Evolutionary conservation across 2,329 filamentous ascomycete species (phyloP).

Genomic region (Amylocarpus encephaloides): DNA sequence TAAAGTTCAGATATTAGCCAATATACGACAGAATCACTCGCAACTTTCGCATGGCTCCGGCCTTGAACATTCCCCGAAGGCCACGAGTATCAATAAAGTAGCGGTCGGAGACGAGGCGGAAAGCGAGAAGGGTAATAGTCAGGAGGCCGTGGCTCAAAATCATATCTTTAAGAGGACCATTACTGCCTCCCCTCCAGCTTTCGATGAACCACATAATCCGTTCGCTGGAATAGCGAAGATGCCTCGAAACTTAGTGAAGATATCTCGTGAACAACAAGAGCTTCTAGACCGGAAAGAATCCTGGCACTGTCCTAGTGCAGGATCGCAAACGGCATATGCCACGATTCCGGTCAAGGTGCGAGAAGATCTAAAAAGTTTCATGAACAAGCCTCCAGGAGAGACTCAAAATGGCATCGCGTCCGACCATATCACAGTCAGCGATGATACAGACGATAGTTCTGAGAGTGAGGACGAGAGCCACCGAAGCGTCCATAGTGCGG

Average conservation of each 20-base stretch:
- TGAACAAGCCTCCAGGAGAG: not conserved
- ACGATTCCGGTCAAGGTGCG: conserved; percentile 32
- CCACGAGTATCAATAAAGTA: not conserved
- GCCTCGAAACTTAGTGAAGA: conserved; percentile 36
- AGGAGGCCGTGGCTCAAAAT: conserved; percentile 8
- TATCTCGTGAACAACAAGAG: conserved; percentile 42
- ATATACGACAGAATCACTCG: not conserved
- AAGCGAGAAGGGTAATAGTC: conserved; percentile 22
- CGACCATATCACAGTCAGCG: not conserved
- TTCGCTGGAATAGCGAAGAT: conserved; percentile 31
- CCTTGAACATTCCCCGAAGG: not conserved
- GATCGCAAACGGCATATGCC: conserved; percentile 6
- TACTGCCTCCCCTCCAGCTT: not conserved
- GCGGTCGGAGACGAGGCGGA: not conserved
- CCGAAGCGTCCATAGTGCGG: too few species aligned
- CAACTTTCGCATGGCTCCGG: not conserved
- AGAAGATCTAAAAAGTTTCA: conserved; percentile 14
- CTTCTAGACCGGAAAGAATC: conserved; percentile 42
- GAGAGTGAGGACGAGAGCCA: too few species aligned
- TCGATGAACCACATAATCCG: conserved; percentile 12
- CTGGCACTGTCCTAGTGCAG: conserved; percentile 27
- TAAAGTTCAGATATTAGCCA: not conserved
- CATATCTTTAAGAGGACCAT: conserved; percentile 8
- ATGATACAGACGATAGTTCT: not conserved
- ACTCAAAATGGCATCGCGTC: not conserved